Evolutionary conservation across 208 protist species (phyloP).

Genomic region (Crithidia acanthocephali): DNA sequence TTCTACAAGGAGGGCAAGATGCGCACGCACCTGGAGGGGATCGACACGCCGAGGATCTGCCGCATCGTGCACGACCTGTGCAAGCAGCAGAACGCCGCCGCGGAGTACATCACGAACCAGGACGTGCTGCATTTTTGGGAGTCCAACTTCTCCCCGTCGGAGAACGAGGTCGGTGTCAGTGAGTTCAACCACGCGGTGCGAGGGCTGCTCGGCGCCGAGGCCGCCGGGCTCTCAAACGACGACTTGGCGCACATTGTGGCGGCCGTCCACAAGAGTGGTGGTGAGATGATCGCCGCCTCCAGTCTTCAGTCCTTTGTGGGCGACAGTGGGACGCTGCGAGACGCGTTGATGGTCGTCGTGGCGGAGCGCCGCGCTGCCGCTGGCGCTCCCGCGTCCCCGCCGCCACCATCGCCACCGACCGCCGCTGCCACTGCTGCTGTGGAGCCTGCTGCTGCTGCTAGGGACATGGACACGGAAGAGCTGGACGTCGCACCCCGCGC

Average conservation of each 20-base stretch:
- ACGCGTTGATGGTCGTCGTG: conserved; percentile 28
- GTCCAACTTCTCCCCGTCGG: conserved; percentile 58
- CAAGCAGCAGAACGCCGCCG: conserved; percentile 67
- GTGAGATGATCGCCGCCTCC: conserved; percentile 46
- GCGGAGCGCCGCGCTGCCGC: neutral
- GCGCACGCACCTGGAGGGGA: conserved; percentile 70
- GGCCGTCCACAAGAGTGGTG: conserved; percentile 31
- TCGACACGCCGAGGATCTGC: conserved; percentile 88
- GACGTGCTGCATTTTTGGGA: conserved; percentile 79
- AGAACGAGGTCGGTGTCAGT: conserved; percentile 61
- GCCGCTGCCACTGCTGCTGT: too few species aligned
- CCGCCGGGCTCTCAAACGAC: conserved; percentile 10
- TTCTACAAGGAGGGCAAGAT: conserved; percentile 90
- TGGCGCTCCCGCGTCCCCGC: neutral
- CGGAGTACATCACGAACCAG: conserved; percentile 78
- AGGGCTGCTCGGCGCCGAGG: conserved; percentile 15
- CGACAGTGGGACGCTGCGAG: conserved; percentile 39
- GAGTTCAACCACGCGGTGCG: conserved; percentile 56
- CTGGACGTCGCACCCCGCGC: neutral
- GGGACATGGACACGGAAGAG: too few species aligned
- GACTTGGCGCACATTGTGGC: conserved; percentile 41
- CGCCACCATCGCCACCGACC: too few species aligned
- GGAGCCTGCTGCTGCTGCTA: too few species aligned
- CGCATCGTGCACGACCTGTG: conserved; percentile 78
- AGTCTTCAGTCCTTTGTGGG: conserved; percentile 74